Evolutionary conservation across 768 basidiomycete species (phyloP).

Genomic region (Pluteus cervinus): DNA sequence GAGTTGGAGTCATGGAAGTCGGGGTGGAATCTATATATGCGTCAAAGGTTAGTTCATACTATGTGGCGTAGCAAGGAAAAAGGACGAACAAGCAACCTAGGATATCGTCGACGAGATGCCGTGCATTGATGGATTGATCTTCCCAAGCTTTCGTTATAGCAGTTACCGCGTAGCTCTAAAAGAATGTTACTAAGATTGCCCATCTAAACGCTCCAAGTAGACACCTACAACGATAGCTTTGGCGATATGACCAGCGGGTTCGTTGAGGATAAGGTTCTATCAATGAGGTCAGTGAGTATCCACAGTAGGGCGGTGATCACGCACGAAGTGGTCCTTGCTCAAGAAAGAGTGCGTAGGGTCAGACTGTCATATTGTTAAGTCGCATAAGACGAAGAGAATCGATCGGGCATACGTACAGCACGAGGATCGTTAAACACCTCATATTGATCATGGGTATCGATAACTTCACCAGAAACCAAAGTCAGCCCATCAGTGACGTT

Average conservation of each 20-base stretch:
- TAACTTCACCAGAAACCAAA: conserved; percentile 67
- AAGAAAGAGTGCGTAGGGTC: conserved; percentile 88
- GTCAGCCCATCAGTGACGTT: conserved; percentile 59
- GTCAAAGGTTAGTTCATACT: not conserved
- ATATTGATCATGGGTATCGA: conserved; percentile 77
- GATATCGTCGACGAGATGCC: conserved; percentile 53
- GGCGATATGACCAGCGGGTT: conserved; percentile 75
- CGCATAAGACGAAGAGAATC: no score
- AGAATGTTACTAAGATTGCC: not conserved
- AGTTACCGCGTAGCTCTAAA: conserved; percentile 56
- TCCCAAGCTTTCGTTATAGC: conserved; percentile 82
- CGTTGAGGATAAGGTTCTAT: conserved; percentile 75
- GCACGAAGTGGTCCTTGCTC: conserved; percentile 84
- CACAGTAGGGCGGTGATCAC: conserved; percentile 18
- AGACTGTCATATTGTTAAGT: conserved; percentile 36
- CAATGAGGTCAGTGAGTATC: conserved; percentile 8
- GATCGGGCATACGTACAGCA: conserved; percentile 41
- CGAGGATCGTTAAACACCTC: conserved; percentile 83
- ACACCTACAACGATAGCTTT: conserved; percentile 54
- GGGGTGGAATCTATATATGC: conserved; percentile 69
- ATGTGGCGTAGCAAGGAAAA: not conserved
- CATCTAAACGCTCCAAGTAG: not conserved
- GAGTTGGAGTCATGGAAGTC: conserved; percentile 66
- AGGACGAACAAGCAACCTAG: conserved; percentile 56
- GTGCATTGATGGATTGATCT: conserved; percentile 53